Evolutionary conservation across 495 filamentous ascomycete genomes (phyloP), one percentile per base, ranked within the genome.

Genomic region (Xylaria venustula): DNA sequence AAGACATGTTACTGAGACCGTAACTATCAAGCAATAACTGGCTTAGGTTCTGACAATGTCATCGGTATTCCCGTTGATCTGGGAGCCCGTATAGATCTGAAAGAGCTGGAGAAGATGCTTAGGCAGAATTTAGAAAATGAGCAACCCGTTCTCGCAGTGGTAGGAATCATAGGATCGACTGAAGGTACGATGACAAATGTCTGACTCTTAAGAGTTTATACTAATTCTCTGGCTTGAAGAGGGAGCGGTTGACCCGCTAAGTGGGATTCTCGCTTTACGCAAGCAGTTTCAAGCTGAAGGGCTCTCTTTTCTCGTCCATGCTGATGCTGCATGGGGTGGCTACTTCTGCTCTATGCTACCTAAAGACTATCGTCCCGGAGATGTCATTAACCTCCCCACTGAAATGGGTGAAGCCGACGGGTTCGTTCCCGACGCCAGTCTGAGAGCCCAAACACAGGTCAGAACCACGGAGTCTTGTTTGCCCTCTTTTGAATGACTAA

Each of bases 321-420:
- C 67, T 6, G 79, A 81, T 63, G 77, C 77, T 5, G 79, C 78
- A 0, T 82, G 80, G 81, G 78, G 80, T 23, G 80, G 80, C 5
- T 83, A 82, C 58, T 82, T 83, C 62, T 66, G 68, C 54, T 69
- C 75, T 0, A 77, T 80, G 76, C 58, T 80, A 25, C 73, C 68
- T 5, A 63, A 55, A 17, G 65, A 60, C 17, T 64, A 57, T 37
- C 54, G 61, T 28, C 53, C 65, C 1, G 53, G 62, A 7, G 61
- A 71, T n/a, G 51, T 64, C 8, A 56, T 58, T n/a, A 60, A 55
- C 34, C 30, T 58, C 42, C 65, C 55, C 28, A 55, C 47, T 9
- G 58, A 63, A 53, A 70, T 45, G 54, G 64, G 58, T 19, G 58
- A 45, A 20, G 54, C 26, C 2, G 71, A 67, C 45, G 70, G 71